Percentiles rank a stretch among this genome's conserved stretches.
Evolutionary conservation across 805 yeast species (phyloP).

Genomic region (Spathaspora passalidarum): DNA sequence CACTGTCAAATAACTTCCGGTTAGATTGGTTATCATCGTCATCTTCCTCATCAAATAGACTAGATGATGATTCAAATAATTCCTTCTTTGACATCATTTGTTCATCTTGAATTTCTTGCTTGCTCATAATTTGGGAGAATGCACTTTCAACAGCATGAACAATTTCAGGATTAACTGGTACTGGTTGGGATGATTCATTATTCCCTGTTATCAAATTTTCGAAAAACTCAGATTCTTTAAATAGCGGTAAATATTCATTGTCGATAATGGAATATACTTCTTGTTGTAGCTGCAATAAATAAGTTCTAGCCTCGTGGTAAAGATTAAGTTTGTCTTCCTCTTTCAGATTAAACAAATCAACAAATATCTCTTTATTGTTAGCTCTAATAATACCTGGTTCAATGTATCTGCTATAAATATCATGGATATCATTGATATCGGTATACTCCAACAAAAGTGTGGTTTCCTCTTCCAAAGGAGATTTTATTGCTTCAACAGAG

Average conservation of each 20-base stretch:
- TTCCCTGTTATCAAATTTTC: neutral
- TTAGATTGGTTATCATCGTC: constrained; percentile 10
- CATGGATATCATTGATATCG: constrained; percentile 51
- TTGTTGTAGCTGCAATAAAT: constrained; percentile 58
- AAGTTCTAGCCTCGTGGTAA: constrained; percentile 55
- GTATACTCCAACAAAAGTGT: constrained; percentile 40
- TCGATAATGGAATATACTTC: constrained; percentile 51
- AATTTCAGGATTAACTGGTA: constrained; percentile 30
- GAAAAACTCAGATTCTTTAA: constrained; percentile 32
- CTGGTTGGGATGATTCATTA: neutral
- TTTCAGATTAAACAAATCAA: constrained; percentile 10
- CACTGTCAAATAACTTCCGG: constrained; percentile 32
- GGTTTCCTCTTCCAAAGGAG: constrained; percentile 63
- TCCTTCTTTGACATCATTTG: neutral
- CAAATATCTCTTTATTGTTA: constrained; percentile 29
- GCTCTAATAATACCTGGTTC: neutral
- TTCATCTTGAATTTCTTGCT: constrained; percentile 7
- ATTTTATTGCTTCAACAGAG: constrained; percentile 62
- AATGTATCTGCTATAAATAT: constrained; percentile 35
- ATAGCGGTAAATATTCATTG: constrained; percentile 52
- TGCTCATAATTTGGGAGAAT: constrained; percentile 53
- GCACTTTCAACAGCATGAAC: constrained; percentile 67
- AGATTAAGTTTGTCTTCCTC: constrained; percentile 10
- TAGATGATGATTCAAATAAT: constrained; percentile 16
- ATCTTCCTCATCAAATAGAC: constrained; percentile 30